Conservation (phyloP, 225 moss, liverwort and hornwort genomes). For the Straminergon stramineum region DNA sequence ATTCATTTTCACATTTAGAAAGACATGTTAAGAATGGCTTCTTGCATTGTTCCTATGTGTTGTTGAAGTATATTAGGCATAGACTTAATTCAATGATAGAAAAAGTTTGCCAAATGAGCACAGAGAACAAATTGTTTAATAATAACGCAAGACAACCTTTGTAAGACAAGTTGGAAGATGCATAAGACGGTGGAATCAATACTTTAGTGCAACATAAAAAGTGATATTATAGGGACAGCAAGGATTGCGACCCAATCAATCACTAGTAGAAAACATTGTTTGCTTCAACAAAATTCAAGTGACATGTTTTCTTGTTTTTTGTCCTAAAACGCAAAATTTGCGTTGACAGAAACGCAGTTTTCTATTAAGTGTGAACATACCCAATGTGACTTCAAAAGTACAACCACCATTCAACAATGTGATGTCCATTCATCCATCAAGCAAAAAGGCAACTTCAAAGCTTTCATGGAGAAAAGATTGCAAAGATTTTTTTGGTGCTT, state of each 20-base stretch:
- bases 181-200: rapidly evolving
- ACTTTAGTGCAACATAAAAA: not conserved
- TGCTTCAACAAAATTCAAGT: too few relatives aligned
- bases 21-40: not conserved
- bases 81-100: not conserved
- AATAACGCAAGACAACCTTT: rapidly evolving
- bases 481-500: not conserved
- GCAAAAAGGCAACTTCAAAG: not conserved
- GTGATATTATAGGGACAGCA: not conserved
- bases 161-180: not conserved
- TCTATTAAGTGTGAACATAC: rapidly evolving
- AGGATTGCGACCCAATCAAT: not conserved
- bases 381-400: not conserved
- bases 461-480: not conserved
- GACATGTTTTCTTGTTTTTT: too few relatives aligned
- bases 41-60: not conserved
- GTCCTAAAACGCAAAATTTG: too few relatives aligned
- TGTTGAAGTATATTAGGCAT: not conserved
- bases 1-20: not conserved
- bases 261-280: too few relatives aligned
- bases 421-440: not conserved
- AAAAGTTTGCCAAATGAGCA: rapidly evolving
- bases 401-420: not conserved
- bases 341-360: too few relatives aligned
- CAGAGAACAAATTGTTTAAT: not conserved